phyloP scores from a whole-genome alignment of 371 early-diverging fungal genomes.

The Mortierella sp. region DNA sequence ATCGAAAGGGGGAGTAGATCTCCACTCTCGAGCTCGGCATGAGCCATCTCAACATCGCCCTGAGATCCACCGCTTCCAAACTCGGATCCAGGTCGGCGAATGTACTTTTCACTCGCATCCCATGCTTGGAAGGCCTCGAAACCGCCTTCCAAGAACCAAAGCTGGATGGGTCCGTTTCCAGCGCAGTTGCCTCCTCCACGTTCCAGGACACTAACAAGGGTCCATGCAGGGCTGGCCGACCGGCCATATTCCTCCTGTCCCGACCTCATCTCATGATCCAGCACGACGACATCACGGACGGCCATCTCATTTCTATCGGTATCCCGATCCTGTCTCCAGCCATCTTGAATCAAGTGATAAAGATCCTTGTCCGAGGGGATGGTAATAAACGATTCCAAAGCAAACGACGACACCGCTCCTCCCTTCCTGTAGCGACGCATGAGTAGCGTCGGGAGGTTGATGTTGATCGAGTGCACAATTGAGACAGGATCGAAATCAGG shows the following conservation, averaged over 20 bases:
- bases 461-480: slow-evolving; percentile 65
- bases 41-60: slow-evolving; percentile 24
- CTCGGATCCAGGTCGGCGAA: slow-evolving; percentile 27
- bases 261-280: slow-evolving; percentile 70
- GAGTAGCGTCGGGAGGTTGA: slow-evolving; percentile 73
- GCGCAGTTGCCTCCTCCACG: slow-evolving; percentile 53
- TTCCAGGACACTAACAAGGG: slow-evolving; percentile 69
- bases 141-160: slow-evolving; percentile 65
- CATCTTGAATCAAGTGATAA: slow-evolving; percentile 53
- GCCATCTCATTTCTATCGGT: neutral
- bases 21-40: slow-evolving; percentile 13
- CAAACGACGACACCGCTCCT: slow-evolving; percentile 68
- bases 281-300: slow-evolving; percentile 61
- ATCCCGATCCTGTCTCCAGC: slow-evolving; percentile 37
- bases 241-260: slow-evolving; percentile 55
- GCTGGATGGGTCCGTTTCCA: slow-evolving; percentile 37
- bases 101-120: slow-evolving; percentile 49
- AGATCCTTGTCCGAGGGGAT: slow-evolving; percentile 70
- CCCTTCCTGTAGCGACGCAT: slow-evolving; percentile 74
- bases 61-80: slow-evolving; percentile 11
- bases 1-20: slow-evolving; percentile 19
- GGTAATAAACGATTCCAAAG: slow-evolving; percentile 75
- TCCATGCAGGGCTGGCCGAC: slow-evolving; percentile 73
- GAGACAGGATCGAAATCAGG: slow-evolving; percentile 43
- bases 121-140: slow-evolving; percentile 64